Base-by-base conservation (phyloP, 192 early-diverging fungal genomes). In the Lobosporangium transversale region DNA sequence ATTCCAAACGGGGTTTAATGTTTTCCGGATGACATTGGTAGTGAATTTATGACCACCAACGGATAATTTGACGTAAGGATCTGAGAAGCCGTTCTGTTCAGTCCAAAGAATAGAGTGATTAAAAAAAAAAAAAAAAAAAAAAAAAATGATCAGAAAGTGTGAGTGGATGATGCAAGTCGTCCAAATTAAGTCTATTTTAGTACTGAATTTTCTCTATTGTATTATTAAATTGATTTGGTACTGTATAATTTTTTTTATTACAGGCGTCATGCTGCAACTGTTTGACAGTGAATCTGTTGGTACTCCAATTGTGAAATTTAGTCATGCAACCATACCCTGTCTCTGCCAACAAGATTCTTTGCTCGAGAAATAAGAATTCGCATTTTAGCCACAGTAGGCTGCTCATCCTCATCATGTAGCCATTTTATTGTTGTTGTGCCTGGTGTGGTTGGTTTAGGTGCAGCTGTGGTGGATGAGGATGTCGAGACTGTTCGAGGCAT, bases 1-100 rank as follows among this genome's bases (percentile, higher is more conserved):
- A 45, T 91, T 82, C 92, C 92, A 94, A 17, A 67, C 68, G 0
- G 92, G 92, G 37, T 88, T 84, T 31, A 94, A 70, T n/a, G 79
- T 88, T 52, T 91, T 88, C 55, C 63, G 59, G 31, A 90, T 55
- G 4, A 93, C 85, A 20, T 81, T 62, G 9, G 92, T 94, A 11
- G 59, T 56, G 50, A 76, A 76, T 53, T 76, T 76, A 52, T 76
- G 59, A 10, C 73, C 73, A 8, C 73, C 73, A 33, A 76, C 37
- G 2, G 73, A 54, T 1, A 76, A 26, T 26, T 76, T 76, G 23
- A 76, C 62, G 40, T 76, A 76, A 9, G 73, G 73, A 50, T 76
- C 65, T 1, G 73, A 76, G 17, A 51, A 76, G 2, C 73, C 73
- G 23, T 76, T 76, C 73, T 76, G 36, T 30, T 42, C 2, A 58